Base-by-base conservation (phyloP, 805 yeast species). In the Sugiyamaella valdiviana region DNA sequence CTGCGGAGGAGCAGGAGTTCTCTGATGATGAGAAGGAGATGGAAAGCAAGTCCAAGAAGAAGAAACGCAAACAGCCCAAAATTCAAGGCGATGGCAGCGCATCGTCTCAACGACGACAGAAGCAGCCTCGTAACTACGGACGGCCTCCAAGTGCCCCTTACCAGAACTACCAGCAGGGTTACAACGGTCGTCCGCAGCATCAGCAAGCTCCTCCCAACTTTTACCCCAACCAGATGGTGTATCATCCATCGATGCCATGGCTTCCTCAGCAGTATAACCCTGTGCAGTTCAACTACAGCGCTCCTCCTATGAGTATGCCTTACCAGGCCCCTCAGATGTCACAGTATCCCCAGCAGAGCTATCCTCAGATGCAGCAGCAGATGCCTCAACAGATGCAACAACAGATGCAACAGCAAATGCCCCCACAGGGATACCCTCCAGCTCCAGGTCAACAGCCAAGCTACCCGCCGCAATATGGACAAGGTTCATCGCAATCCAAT, bases 11-110 rank as follows among this genome's bases (percentile, higher is more conserved):
- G 63, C 95, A 87, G 63, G 98, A 91, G 62, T 91, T 83, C 57
- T 86, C 96, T 1, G 98, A 93, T 63, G 98, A 93, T 65, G 98
- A 91, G 62, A 78, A 78, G 52, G 98, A 93, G 63, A 76, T 80
- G 57, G 82, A 78, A 32, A 78, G 77, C 40, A 90, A 84, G 61
- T 77, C 75, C 46, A 65, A 73, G 19, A 81, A 76, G 63, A 86
- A 83, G 66, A 77, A 78, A 65, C 79, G 77, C 57, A 74, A 72
- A 51, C 73, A 69, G 52, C 72, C 67, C 49, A 67, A 55, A 50
- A 63, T 59, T n/a, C n/a, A n/a, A n/a, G n/a, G n/a, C 42, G 62
- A 60, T 15, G 50, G 49, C 19, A 53, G 56, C 5, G 32, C n/a
- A 3, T 26, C 32, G 14, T 24, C 29, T 6, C 5, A n/a, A 7